Conservation (phyloP, 1,284 basidiomycete genomes). For the Ganoderma sp. region DNA sequence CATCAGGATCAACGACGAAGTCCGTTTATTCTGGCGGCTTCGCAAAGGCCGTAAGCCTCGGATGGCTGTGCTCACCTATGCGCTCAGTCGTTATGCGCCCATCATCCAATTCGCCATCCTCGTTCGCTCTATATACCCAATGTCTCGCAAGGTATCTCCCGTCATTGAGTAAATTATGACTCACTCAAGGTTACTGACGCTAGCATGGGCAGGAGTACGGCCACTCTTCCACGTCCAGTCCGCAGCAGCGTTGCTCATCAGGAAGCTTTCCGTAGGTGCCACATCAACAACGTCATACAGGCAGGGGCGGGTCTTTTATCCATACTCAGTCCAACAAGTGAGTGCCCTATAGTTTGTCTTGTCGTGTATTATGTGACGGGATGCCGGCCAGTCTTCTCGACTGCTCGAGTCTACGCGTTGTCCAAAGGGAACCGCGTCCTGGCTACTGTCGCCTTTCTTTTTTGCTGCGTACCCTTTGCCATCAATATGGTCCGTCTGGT, state of each 20-base stretch:
- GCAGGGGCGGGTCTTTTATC: neutral
- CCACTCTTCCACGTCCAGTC: neutral
- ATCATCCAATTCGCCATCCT: neutral
- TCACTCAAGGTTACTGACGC: neutral
- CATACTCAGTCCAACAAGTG: neutral
- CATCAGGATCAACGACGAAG: neutral
- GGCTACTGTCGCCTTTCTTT: neutral
- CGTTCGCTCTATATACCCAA: neutral
- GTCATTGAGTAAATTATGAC: neutral
- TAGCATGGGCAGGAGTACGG: neutral
- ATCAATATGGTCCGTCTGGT: neutral
- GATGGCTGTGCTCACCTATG: neutral
- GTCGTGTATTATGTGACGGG: neutral
- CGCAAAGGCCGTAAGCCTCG: neutral
- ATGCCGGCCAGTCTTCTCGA: neutral
- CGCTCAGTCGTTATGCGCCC: neutral
- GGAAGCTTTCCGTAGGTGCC: neutral
- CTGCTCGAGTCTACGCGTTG: neutral
- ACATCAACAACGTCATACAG: neutral
- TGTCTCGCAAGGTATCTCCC: neutral
- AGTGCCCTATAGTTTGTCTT: neutral
- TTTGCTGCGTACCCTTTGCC: neutral
- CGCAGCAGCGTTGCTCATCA: neutral
- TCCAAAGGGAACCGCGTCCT: neutral
- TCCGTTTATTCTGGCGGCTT: neutral